Base-by-base conservation (phyloP, 2,329 filamentous ascomycete species). In the Atkinsonella texensis region DNA sequence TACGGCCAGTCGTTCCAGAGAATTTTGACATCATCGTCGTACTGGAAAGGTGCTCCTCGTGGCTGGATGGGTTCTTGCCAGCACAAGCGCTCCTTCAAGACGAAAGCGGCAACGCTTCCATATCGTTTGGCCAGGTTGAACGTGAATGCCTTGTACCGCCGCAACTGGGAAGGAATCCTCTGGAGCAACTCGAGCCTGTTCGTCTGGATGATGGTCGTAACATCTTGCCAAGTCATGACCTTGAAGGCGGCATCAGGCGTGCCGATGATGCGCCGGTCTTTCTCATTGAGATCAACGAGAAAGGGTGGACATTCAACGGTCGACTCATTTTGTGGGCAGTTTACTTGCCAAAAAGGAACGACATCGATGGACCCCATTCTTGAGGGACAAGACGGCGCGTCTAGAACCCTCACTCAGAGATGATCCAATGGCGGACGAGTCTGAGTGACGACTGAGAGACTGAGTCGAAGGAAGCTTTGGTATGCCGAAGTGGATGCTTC, bases 1-100 rank as follows among this genome's bases (percentile, higher is more conserved):
- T 96, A 97, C 0, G 91, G 91, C 87, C 89, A 96, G 74, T 97
- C 90, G 63, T 97, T 97, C 68, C 79, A 80, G 41, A 95, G 67
- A 46, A 95, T 83, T 65, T 82, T 89, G 60, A 84, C 70, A 61
- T 93, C 85, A 10, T 72, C 70, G 0, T 66, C 66, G 50, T 57
- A 61, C 55, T 70, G 67, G 55, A 81, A 76, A 0, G 73, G 73
- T 23, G 50, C 55, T 17, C 60, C 62, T 4, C 60, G 57, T 9
- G 68, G 51, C 40, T 52, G 50, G 15, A 75, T 59, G 1, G 73
- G 74, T n/a, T 57, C 53, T 2, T 68, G 64, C 91, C 91, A 96
- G 15, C 71, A 68, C 52, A 96, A 70, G 47, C 89, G 73, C 64
- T 88, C 72, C 28, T 73, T 70, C 43, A 94, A 68, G 41, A 96